These are phyloP conservation scores for Alternaria sp. DNA, from an alignment of 2,329 filamentous ascomycete species.

Conservation along the genomic window DNA sequence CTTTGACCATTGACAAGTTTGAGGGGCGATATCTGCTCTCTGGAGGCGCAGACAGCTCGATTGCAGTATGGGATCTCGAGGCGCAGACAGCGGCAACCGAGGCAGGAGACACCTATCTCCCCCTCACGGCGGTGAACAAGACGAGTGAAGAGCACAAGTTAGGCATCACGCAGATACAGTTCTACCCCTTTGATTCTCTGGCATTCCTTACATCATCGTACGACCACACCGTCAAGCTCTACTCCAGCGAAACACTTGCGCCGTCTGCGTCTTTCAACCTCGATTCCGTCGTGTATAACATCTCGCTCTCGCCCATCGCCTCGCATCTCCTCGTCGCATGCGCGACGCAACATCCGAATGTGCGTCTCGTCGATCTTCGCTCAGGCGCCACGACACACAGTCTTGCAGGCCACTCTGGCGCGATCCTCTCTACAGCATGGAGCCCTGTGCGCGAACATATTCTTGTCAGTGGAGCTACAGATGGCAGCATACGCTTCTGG, in stretches of 20 bases:
- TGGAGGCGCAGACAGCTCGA: constrained; percentile 82
- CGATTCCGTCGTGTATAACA: constrained; percentile 74
- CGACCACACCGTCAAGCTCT: constrained; percentile 79
- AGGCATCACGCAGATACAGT: constrained; percentile 77
- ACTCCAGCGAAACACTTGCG: constrained; percentile 69
- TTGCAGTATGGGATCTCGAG: constrained; percentile 89
- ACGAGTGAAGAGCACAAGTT: constrained; percentile 64
- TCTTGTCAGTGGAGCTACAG: constrained; percentile 82
- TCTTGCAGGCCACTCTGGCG: constrained; percentile 60
- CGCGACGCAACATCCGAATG: constrained; percentile 83
- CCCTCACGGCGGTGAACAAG: constrained; percentile 35
- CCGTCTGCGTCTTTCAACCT: constrained; percentile 73
- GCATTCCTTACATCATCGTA: constrained; percentile 81
- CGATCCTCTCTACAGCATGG: constrained; percentile 74
- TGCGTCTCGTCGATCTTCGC: constrained; percentile 85
- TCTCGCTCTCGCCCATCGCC: constrained; percentile 78
- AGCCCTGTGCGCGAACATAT: constrained; percentile 81
- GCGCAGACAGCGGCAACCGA: constrained; percentile 24
- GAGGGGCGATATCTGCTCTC: constrained; percentile 82
- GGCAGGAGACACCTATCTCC: constrained; percentile 35
- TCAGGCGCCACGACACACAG: constrained; percentile 73
- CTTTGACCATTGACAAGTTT: constrained; percentile 81
- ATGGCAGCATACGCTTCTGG: constrained; percentile 86
- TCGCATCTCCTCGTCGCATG: constrained; percentile 82
- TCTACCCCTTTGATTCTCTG: constrained; percentile 79